Percentiles rank a stretch among this genome's conserved stretches.
These are phyloP conservation scores for Phaffia rhodozyma DNA, from an alignment of 1,284 basidiomycete genomes.

Conservation along the genomic window DNA sequence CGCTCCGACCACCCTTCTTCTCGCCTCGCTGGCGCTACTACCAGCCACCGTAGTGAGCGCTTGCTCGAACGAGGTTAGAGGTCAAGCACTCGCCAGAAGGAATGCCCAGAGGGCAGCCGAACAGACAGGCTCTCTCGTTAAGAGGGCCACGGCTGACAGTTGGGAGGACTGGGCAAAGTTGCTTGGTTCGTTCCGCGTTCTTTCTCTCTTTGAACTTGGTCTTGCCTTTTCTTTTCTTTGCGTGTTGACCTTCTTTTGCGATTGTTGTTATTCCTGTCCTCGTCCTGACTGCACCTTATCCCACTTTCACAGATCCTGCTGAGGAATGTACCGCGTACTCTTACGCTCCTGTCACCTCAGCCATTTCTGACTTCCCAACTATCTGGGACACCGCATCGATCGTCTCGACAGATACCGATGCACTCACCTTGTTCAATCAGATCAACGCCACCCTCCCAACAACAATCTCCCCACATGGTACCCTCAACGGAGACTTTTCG, in stretches of 20 bases:
- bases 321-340: slow-evolving; percentile 29
- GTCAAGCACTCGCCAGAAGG: no score
- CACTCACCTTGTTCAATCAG: slow-evolving; percentile 27
- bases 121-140: no score
- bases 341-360: slow-evolving; percentile 25
- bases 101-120: no score
- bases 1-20: no score
- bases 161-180: no score
- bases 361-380: slow-evolving; percentile 29
- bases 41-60: no score
- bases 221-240: not conserved
- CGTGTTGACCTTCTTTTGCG: not conserved
- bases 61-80: no score
- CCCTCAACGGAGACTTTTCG: slow-evolving; percentile 26
- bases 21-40: no score
- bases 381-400: slow-evolving; percentile 35
- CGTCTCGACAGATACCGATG: slow-evolving; percentile 33
- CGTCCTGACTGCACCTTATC: not conserved
- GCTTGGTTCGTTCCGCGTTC: not conserved
- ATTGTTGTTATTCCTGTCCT: not conserved
- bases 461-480: slow-evolving; percentile 30
- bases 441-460: slow-evolving; percentile 30
- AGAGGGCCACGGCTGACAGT: no score
- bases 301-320: slow-evolving; percentile 16
- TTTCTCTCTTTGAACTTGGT: not conserved